A percentile compares a stretch with the other conserved stretches of the same genome.
phyloP scores from a whole-genome alignment of 345 rosid genomes.

The Physaria fendleri region DNA sequence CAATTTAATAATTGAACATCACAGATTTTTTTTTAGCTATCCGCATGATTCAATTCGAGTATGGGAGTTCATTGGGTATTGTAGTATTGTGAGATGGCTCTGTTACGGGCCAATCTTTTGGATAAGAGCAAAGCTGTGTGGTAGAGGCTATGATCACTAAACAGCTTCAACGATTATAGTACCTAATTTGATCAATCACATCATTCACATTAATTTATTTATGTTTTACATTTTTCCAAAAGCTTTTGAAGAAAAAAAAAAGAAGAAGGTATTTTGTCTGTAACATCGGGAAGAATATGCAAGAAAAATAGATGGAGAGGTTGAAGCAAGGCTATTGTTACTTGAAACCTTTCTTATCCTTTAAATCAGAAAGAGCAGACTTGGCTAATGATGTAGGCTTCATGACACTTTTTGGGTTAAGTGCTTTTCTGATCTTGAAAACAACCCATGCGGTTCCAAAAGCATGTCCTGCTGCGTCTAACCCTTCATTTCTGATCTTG shows the following conservation, averaged over 20 bases:
- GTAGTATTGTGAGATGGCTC: background rate
- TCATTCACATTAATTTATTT: constrained; percentile 13
- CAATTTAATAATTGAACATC: background rate
- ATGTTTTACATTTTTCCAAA: too few relatives aligned
- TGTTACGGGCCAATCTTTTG: background rate
- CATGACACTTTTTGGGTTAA: constrained; percentile 68
- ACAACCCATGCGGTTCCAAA: constrained; percentile 92
- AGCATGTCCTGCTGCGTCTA: constrained; percentile 86
- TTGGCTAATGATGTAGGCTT: constrained; percentile 66
- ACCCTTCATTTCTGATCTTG: constrained; percentile 72
- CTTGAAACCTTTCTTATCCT: constrained; percentile 37
- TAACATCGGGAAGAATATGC: too few relatives aligned
- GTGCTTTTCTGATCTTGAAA: constrained; percentile 79
- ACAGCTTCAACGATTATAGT: constrained; percentile 6
- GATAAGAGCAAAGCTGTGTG: constrained; percentile 16
- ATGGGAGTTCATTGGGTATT: background rate
- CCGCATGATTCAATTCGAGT: background rate
- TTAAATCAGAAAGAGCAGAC: constrained; percentile 49
- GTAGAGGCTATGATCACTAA: constrained; percentile 7
- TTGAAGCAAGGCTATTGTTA: constrained; percentile 5
- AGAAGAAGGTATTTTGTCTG: too few relatives aligned
- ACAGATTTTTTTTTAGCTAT: background rate
- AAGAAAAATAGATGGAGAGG: background rate
- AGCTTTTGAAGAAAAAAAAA: too few relatives aligned
- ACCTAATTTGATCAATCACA: constrained; percentile 15